phyloP scores from a whole-genome alignment of 345 rosid species.

The Turnera subulata region DNA sequence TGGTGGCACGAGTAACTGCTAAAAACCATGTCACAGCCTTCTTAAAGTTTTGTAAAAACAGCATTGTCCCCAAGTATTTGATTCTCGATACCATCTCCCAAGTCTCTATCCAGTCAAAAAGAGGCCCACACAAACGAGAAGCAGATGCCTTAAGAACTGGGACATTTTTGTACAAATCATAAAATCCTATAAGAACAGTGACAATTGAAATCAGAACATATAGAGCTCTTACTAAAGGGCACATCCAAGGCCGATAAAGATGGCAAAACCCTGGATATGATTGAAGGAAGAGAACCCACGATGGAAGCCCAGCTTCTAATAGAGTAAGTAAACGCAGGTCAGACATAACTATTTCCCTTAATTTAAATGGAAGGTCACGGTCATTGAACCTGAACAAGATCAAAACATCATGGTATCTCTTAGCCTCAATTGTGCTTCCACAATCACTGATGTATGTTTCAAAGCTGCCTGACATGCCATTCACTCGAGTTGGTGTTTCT shows the following conservation, averaged over 20 bases:
- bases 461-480: conserved; percentile 20
- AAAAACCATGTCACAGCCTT: conserved; percentile 76
- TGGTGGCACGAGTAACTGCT: conserved; percentile 40
- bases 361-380: conserved; percentile 70
- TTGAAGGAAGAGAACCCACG: conserved; percentile 97
- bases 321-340: conserved; percentile 79
- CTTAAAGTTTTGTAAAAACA: conserved; percentile 85
- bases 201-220: conserved; percentile 68
- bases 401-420: conserved; percentile 63
- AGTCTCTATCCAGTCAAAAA: conserved; percentile 89
- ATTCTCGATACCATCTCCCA: conserved; percentile 98
- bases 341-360: conserved; percentile 65
- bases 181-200: conserved; percentile 89
- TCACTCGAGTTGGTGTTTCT: conserved; percentile 47
- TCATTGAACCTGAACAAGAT: conserved; percentile 75
- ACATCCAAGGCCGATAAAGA: conserved; percentile 98
- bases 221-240: conserved; percentile 84
- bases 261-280: conserved; percentile 93
- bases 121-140: conserved; percentile 79
- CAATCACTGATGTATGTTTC: conserved; percentile 32
- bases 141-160: conserved; percentile 95
- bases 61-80: conserved; percentile 96
- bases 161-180: conserved; percentile 94
- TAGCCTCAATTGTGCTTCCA: conserved; percentile 45
- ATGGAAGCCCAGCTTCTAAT: conserved; percentile 94